A percentile compares a stretch with the other conserved stretches of the same genome.
These are phyloP conservation scores for Diaporthe humulicola DNA, from an alignment of 2,329 filamentous ascomycete genomes.

Conservation along the genomic window DNA sequence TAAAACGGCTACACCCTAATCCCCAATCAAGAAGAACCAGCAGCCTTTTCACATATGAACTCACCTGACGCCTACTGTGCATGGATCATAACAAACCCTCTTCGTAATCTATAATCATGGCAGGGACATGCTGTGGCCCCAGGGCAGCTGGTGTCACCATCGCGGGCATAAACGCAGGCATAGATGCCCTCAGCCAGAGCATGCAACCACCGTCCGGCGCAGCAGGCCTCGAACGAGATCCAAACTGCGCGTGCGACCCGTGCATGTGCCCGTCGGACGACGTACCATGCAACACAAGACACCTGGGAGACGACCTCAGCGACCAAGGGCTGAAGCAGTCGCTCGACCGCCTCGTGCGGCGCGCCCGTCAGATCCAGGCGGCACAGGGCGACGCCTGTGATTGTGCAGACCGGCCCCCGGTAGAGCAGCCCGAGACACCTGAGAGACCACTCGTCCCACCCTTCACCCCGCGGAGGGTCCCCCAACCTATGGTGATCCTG, in stretches of 20 bases:
- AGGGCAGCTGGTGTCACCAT: not conserved
- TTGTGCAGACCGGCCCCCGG: not conserved
- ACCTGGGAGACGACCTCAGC: not conserved
- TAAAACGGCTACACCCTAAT: too few species aligned
- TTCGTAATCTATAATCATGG: not conserved
- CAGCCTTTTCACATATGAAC: not conserved
- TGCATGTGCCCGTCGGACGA: not conserved
- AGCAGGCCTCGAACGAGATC: not conserved
- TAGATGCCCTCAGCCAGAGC: not conserved
- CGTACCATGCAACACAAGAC: not conserved
- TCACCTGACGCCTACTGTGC: not conserved
- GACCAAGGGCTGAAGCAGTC: not conserved
- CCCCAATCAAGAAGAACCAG: too few species aligned
- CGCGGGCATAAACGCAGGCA: not conserved
- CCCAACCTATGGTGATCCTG: too few species aligned
- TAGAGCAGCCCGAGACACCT: not conserved
- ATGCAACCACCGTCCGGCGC: not conserved
- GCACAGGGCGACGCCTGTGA: not conserved
- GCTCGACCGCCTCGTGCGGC: not conserved
- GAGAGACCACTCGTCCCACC: not conserved
- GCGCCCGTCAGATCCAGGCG: not conserved
- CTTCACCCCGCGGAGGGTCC: too few species aligned
- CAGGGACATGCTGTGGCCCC: not conserved
- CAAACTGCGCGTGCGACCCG: not conserved
- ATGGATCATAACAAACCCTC: not conserved